phyloP scores from a whole-genome alignment of 306 rosid species.

The Neltuma alba region DNA sequence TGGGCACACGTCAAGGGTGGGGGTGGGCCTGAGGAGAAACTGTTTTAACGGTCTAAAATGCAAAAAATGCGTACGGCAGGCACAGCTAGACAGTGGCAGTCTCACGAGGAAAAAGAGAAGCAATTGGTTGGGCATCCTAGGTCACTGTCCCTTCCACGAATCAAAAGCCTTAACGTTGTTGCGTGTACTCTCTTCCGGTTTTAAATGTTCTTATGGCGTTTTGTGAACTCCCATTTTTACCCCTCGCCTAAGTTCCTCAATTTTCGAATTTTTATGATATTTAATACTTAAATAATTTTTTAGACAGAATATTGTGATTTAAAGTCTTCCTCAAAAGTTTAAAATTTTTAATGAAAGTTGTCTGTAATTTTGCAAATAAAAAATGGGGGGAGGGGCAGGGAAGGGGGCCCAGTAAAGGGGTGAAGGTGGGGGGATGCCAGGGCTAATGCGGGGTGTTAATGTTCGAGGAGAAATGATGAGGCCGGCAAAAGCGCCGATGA shows the following conservation, averaged over 20 bases:
- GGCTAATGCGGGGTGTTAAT: background rate
- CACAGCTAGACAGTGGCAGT: conserved; percentile 18
- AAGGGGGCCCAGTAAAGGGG: background rate
- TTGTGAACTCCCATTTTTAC: no score
- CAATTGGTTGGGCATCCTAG: conserved; percentile 14
- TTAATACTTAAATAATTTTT: no score
- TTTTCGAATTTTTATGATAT: no score
- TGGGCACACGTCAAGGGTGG: background rate
- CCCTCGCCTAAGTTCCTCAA: no score
- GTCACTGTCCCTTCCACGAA: background rate
- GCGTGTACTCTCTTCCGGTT: no score
- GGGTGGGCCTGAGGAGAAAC: conserved; percentile 16
- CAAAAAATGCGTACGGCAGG: background rate
- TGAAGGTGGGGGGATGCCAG: background rate
- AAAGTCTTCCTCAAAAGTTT: no score
- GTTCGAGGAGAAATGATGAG: background rate
- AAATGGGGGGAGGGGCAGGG: no score
- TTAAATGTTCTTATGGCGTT: background rate
- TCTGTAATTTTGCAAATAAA: no score
- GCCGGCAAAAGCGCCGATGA: conserved; percentile 53
- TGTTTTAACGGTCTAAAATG: conserved; percentile 31
- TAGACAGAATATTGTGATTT: no score
- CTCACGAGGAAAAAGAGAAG: conserved; percentile 11
- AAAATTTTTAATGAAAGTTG: no score
- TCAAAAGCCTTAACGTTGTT: background rate